Evolutionary conservation across 1,284 basidiomycete genomes (phyloP), one percentile per base, ranked within the genome.

Genomic region (Papiliotrema terrestris): DNA sequence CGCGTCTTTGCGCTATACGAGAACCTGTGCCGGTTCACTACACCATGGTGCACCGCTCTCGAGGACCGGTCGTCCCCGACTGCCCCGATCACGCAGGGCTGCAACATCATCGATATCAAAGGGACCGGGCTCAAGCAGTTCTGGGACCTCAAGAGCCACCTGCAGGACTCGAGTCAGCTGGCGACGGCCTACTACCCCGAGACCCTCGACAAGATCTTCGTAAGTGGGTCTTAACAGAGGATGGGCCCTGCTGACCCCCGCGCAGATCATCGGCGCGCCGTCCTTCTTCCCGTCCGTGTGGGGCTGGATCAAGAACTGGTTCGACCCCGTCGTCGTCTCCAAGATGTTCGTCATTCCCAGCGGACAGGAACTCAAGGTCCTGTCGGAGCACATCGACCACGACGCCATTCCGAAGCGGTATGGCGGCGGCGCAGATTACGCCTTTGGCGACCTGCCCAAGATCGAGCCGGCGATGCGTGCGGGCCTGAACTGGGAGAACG

Each of bases 231-330:
- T 13, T 39, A 3, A 22, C 22, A 8, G 13, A 11, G 41, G 9
- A 20, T 14, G 8, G 20, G 13, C 20, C 20, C 36, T 22, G 13
- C 13, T 20, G 20, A 25, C 45, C 19, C 8, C 35, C 17, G 37
- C 25, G 37, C 42, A 61, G 60, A 52, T 61, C 44, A 60, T 63
- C 43, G 58, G 58, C 8, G 59, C 61, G 15, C 61, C 61, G 2
- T 59, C 58, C 8, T 63, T 63, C 54, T 63, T 63, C 56, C 57
- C 58, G 20, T 56, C 56, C 11, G 45, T 63, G 15, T 63, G 61
- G 61, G 29, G 36, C 14, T 63, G 59, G 59, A 45, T 61, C 46
- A 63, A 63, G 36, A 26, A 47, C 17, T 55, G 52, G 54, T 59
- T 63, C 46, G 61, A 63, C 49, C 58, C 58, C 6, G 53, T 57